A percentile compares a stretch with the other conserved stretches of the same genome.
Conservation (phyloP, 345 rosid species). For the Physaria fendleri region DNA sequence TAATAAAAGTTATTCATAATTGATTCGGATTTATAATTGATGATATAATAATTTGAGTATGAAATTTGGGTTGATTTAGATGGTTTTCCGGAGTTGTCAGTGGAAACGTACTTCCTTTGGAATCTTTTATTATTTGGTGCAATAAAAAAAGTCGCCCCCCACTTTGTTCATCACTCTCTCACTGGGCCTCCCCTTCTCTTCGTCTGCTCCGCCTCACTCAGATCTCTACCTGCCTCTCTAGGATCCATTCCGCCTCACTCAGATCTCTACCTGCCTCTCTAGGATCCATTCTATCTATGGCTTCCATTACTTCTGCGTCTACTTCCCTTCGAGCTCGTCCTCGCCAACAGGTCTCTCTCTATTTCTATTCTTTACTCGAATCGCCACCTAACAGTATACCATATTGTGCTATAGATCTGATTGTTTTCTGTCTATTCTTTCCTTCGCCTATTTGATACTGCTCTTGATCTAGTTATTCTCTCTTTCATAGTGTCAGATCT, state of each 20-base stretch:
- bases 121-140: no score
- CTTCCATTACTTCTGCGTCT: conserved; percentile 8
- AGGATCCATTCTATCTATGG: conserved; percentile 1
- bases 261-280: background rate
- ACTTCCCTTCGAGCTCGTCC: background rate
- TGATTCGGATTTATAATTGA: no score
- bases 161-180: no score
- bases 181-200: no score
- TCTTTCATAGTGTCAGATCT: background rate
- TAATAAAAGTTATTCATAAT: no score
- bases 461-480: conserved; percentile 13
- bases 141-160: no score
- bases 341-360: conserved; percentile 8
- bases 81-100: no score
- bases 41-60: no score
- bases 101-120: no score
- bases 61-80: no score
- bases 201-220: no score
- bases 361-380: background rate
- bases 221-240: background rate
- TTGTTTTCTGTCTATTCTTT: no score
- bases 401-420: background rate
- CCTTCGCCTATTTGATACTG: background rate
- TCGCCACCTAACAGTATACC: background rate
- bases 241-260: conserved; percentile 3